These are phyloP conservation scores for Boletus edulis DNA, from an alignment of 768 basidiomycete genomes.

Conservation along the genomic window DNA sequence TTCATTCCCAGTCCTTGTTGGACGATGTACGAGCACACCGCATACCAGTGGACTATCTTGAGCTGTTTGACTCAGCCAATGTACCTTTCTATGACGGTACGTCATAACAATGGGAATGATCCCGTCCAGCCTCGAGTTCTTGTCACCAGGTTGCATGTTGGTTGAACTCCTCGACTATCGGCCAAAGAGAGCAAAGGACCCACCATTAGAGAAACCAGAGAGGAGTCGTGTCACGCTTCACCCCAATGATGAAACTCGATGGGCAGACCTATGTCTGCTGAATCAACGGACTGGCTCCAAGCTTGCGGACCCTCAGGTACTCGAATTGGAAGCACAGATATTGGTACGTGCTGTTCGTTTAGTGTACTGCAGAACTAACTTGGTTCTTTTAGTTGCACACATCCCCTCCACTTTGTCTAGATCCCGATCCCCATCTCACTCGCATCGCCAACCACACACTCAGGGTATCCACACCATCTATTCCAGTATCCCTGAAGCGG, in stretches of 20 bases:
- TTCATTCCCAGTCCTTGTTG: slow-evolving; percentile 56
- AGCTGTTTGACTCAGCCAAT: slow-evolving; percentile 68
- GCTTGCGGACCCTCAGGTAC: slow-evolving; percentile 70
- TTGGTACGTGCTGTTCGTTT: slow-evolving; percentile 45
- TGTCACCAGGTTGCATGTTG: slow-evolving; percentile 69
- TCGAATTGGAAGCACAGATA: slow-evolving; percentile 72
- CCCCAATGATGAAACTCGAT: slow-evolving; percentile 74
- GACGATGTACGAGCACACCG: slow-evolving; percentile 82
- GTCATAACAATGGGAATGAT: slow-evolving; percentile 16
- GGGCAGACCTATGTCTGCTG: slow-evolving; percentile 73
- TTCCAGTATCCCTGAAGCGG: slow-evolving; percentile 71
- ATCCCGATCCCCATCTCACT: slow-evolving; percentile 74
- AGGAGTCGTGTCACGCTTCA: slow-evolving; percentile 72
- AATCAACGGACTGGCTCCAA: slow-evolving; percentile 54
- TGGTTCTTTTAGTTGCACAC: slow-evolving; percentile 58
- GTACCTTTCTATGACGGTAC: slow-evolving; percentile 84
- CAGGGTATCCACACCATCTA: slow-evolving; percentile 69
- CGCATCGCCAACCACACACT: slow-evolving; percentile 74
- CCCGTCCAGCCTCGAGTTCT: neutral
- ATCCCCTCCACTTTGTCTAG: slow-evolving; percentile 71
- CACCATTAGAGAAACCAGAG: slow-evolving; percentile 56
- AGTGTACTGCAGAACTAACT: slow-evolving; percentile 3
- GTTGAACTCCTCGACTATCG: slow-evolving; percentile 82
- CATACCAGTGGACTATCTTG: slow-evolving; percentile 84
- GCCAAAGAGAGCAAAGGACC: slow-evolving; percentile 54